phyloP scores from a whole-genome alignment of 768 basidiomycete species.

The Lyophyllum shimeji region DNA sequence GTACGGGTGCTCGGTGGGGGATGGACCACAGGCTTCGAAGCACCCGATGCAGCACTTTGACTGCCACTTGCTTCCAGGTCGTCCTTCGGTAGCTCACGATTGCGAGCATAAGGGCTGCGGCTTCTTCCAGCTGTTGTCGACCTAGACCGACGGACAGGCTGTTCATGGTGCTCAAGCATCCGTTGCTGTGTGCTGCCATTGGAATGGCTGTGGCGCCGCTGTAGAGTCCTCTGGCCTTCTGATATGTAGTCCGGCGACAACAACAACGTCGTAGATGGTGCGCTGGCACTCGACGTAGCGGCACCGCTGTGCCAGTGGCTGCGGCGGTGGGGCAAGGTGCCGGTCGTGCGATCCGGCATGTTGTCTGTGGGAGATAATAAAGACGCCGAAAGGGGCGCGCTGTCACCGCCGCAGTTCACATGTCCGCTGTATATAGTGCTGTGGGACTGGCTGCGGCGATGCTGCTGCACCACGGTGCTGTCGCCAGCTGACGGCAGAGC shows the following conservation, averaged over 20 bases:
- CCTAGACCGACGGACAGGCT: slow-evolving; percentile 8
- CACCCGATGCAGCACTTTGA: neutral
- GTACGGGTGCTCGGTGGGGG: neutral
- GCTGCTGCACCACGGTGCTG: neutral
- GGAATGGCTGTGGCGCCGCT: slow-evolving; percentile 16
- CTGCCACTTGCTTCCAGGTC: neutral
- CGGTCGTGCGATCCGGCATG: neutral
- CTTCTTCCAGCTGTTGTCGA: slow-evolving; percentile 5
- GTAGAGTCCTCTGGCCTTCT: neutral
- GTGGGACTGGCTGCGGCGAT: slow-evolving; percentile 13
- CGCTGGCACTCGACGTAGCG: neutral
- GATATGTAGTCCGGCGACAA: neutral
- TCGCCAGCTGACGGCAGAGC: neutral
- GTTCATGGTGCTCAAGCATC: neutral
- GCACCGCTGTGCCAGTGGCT: neutral
- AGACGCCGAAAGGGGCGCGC: neutral
- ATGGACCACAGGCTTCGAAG: neutral
- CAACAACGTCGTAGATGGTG: neutral
- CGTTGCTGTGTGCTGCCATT: neutral
- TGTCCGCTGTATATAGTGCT: neutral
- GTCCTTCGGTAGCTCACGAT: neutral
- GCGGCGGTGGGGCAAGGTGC: neutral
- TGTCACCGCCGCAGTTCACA: neutral
- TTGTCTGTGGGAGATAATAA: neutral
- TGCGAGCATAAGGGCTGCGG: slow-evolving; percentile 14